phyloP scores from a whole-genome alignment of 345 rosid genomes.

The Eucalyptus leucophloia region DNA sequence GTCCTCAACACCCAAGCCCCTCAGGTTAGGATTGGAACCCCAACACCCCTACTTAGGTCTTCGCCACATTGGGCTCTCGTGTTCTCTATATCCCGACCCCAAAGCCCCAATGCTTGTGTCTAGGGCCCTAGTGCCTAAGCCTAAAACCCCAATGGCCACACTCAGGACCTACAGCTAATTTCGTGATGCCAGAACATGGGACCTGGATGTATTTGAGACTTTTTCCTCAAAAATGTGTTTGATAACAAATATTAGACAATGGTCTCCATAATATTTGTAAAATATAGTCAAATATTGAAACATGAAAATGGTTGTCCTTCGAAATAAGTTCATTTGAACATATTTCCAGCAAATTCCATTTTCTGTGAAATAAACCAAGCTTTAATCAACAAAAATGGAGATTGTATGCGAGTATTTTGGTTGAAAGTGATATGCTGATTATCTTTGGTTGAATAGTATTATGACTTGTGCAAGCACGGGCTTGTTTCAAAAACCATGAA shows the following conservation, averaged over 20 bases:
- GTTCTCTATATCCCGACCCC: neutral
- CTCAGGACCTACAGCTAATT: neutral
- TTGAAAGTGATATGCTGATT: neutral
- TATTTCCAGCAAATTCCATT: neutral
- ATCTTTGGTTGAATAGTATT: too few relatives aligned
- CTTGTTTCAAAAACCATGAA: neutral
- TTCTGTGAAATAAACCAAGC: neutral
- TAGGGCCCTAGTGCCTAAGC: neutral
- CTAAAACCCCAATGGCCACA: neutral
- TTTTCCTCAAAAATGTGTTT: neutral
- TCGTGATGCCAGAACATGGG: neutral
- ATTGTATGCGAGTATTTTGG: neutral
- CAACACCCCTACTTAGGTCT: neutral
- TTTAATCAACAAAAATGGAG: neutral
- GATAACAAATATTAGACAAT: neutral
- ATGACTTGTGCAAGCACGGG: neutral
- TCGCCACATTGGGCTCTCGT: rapidly evolving
- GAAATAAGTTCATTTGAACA: neutral
- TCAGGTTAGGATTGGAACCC: neutral
- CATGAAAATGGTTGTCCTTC: neutral
- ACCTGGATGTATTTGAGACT: neutral
- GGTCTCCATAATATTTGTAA: neutral
- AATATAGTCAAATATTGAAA: neutral
- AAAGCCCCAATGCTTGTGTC: neutral
- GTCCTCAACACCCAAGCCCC: neutral